Conservation (phyloP, 169 alveolate species). For the Neospora caninum region DNA sequence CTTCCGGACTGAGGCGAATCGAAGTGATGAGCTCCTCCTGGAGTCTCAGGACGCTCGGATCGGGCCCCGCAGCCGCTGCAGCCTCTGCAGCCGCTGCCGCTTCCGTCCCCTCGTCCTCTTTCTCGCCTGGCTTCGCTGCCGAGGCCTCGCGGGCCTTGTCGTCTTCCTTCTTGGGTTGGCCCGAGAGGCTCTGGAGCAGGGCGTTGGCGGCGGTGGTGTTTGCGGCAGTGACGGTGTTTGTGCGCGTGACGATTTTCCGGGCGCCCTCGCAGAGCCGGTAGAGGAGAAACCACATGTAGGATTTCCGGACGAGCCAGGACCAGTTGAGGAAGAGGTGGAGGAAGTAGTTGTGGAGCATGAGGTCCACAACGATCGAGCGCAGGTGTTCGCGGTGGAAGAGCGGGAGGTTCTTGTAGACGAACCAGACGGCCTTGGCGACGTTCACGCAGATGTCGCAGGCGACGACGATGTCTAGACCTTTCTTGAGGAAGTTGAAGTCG, state of each 20-base stretch:
- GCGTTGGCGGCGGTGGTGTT: background rate
- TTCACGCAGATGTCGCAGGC: slow-evolving; percentile 59
- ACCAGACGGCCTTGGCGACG: slow-evolving; percentile 70
- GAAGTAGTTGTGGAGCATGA: slow-evolving; percentile 16
- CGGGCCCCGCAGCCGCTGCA: background rate
- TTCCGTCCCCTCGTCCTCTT: background rate
- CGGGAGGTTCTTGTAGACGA: slow-evolving; percentile 65
- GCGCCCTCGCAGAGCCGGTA: slow-evolving; percentile 68
- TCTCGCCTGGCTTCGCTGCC: slow-evolving; percentile 4
- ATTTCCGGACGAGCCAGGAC: slow-evolving; percentile 72
- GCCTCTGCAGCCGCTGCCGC: background rate
- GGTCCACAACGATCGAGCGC: slow-evolving; percentile 21
- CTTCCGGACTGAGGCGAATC: background rate
- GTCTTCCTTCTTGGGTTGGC: background rate
- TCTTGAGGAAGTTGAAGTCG: slow-evolving; percentile 61
- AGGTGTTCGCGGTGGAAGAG: slow-evolving; percentile 59
- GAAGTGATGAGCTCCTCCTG: background rate
- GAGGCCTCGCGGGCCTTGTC: background rate
- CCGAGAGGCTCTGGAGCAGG: slow-evolving; percentile 18
- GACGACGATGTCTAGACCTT: slow-evolving; percentile 60
- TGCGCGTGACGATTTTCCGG: slow-evolving; percentile 54
- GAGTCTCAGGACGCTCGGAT: background rate
- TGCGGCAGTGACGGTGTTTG: background rate
- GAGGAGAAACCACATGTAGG: slow-evolving; percentile 69
- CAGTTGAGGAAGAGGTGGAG: slow-evolving; percentile 61